phyloP scores from a whole-genome alignment of 1,139 yeast species.

The Candida gigantensis region DNA sequence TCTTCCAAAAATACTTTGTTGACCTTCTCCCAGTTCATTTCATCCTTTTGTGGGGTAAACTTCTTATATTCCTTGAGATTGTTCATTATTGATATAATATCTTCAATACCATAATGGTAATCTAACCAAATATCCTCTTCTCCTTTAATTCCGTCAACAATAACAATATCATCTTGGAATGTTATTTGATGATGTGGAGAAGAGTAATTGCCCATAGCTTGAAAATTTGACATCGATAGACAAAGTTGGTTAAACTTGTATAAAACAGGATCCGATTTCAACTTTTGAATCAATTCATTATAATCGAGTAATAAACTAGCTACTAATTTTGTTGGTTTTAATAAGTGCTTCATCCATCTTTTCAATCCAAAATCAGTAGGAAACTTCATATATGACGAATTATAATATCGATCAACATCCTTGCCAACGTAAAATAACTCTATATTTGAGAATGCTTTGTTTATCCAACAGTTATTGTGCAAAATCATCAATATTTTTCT shows the following conservation, averaged over 20 bases:
- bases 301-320: slow-evolving; percentile 8
- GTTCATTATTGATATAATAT: slow-evolving; percentile 6
- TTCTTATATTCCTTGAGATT: slow-evolving; percentile 2
- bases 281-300: slow-evolving; percentile 5
- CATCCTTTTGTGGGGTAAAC: neutral
- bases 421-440: slow-evolving; percentile 19
- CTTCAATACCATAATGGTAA: slow-evolving; percentile 13
- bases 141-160: slow-evolving; percentile 1
- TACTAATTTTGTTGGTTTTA: slow-evolving; percentile 5
- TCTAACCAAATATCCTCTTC: slow-evolving; percentile 4
- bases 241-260: slow-evolving; percentile 11
- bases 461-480: slow-evolving; percentile 11
- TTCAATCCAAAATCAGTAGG: slow-evolving; percentile 26
- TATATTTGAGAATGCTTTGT: slow-evolving; percentile 19
- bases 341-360: slow-evolving; percentile 17
- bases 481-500: slow-evolving; percentile 12
- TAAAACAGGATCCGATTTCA: slow-evolving; percentile 9
- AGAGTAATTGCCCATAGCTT: neutral
- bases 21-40: slow-evolving; percentile 1
- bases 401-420: slow-evolving; percentile 18
- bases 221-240: slow-evolving; percentile 3
- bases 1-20: slow-evolving; percentile 2
- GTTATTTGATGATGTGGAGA: slow-evolving; percentile 2
- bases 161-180: neutral
- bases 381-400: slow-evolving; percentile 12